Evolutionary conservation across 75 land plant genomes (phyloP).

Genomic region (Isoetes taiwanensis): DNA sequence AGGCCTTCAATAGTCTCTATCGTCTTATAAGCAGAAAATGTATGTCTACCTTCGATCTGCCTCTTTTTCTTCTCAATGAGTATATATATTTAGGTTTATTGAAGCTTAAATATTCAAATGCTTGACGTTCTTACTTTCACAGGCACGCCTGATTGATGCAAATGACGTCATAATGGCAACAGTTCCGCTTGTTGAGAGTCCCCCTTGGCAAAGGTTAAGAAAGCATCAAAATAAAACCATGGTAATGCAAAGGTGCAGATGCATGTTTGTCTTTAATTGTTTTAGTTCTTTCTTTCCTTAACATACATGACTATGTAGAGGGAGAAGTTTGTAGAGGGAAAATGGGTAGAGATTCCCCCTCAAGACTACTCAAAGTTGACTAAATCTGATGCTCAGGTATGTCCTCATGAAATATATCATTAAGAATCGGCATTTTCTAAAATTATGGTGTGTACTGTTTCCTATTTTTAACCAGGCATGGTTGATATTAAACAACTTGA

Average conservation of each 20-base stretch:
- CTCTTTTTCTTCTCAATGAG: too few species aligned
- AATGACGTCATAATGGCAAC: slow-evolving; percentile 31
- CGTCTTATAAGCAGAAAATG: too few species aligned
- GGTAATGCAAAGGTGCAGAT: slow-evolving; percentile 10
- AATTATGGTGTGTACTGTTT: not conserved
- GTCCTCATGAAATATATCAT: not conserved
- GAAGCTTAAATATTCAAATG: too few species aligned
- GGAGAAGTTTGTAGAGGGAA: slow-evolving; percentile 28
- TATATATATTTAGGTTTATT: too few species aligned
- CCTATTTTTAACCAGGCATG: slow-evolving; percentile 17
- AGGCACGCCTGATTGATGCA: slow-evolving; percentile 26
- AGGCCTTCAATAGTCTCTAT: too few species aligned
- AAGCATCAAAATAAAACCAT: slow-evolving; percentile 8
- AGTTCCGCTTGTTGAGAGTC: slow-evolving; percentile 22
- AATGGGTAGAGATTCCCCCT: slow-evolving; percentile 22
- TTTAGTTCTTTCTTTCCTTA: too few species aligned
- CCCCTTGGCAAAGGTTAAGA: slow-evolving; percentile 23
- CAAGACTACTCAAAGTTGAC: slow-evolving; percentile 22
- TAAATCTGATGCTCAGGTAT: slow-evolving; percentile 31
- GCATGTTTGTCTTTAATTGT: not conserved
- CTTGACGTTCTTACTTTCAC: too few species aligned
- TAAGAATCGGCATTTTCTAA: not conserved
- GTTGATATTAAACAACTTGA: slow-evolving; percentile 22
- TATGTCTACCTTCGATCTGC: too few species aligned
- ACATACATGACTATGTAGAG: slow-evolving; percentile 9